Conservation (phyloP, 2,329 filamentous ascomycete genomes). For the Rutstroemia sydowiana region DNA sequence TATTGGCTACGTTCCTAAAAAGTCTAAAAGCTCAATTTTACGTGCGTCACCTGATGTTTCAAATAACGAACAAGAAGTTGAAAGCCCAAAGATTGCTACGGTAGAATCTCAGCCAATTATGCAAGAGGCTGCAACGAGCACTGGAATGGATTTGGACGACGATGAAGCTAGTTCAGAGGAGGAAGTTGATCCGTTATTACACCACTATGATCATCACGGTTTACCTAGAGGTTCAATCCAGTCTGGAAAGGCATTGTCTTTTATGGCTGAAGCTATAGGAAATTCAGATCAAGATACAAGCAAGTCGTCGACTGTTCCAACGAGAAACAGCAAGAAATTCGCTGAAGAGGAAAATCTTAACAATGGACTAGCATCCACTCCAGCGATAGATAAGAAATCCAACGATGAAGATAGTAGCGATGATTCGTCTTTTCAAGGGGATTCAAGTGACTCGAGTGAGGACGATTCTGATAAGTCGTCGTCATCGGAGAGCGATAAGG, state of each 20-base stretch:
- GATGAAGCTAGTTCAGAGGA: constrained; percentile 24
- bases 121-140: neutral
- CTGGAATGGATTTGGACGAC: constrained; percentile 4
- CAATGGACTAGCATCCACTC: constrained; percentile 20
- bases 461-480: constrained; percentile 14
- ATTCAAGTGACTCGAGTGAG: no score
- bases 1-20: constrained; percentile 22
- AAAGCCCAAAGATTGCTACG: no score
- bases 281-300: constrained; percentile 11
- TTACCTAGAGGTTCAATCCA: constrained; percentile 27
- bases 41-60: constrained; percentile 11
- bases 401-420: constrained; percentile 17
- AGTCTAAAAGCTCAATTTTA: constrained; percentile 22
- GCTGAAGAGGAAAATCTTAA: constrained; percentile 12
- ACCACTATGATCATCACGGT: constrained; percentile 28
- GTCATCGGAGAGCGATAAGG: constrained; percentile 10
- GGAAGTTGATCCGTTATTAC: constrained; percentile 25
- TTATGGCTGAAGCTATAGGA: constrained; percentile 23
- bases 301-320: constrained; percentile 16
- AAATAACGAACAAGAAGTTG: neutral
- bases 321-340: constrained; percentile 25
- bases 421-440: constrained; percentile 11
- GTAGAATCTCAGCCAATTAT: neutral
- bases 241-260: constrained; percentile 24
- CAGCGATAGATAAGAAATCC: constrained; percentile 25